These are phyloP conservation scores for Eimeria tenella DNA, from an alignment of 169 alveolate species.

Conservation along the genomic window DNA sequence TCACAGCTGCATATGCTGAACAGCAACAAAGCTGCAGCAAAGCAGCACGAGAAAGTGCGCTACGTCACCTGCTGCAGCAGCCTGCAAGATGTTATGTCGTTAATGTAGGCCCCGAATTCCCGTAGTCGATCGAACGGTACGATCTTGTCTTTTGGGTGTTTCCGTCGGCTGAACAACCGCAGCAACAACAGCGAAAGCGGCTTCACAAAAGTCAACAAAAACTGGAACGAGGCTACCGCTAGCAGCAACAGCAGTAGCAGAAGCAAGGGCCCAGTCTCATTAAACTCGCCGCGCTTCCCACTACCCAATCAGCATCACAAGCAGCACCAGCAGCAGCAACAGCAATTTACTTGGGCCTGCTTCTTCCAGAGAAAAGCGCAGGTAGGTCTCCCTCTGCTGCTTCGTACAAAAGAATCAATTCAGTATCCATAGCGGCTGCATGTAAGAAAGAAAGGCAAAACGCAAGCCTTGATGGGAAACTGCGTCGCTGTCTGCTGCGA, in stretches of 20 bases:
- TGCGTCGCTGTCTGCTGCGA: too few species aligned
- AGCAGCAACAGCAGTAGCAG: conserved; percentile 18
- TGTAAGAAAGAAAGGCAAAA: not conserved
- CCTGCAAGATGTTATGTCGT: conserved; percentile 43
- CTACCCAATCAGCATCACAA: not conserved
- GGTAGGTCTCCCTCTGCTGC: conserved; percentile 45
- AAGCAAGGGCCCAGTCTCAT: not conserved
- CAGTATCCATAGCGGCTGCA: conserved; percentile 30
- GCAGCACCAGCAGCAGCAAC: conserved; percentile 24
- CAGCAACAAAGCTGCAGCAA: not conserved
- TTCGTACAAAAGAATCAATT: conserved; percentile 13
- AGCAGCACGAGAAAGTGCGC: not conserved
- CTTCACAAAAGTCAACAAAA: not conserved
- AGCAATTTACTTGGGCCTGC: conserved; percentile 38
- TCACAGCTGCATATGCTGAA: not conserved
- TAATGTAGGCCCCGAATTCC: conserved; percentile 31
- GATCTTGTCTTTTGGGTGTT: conserved; percentile 42
- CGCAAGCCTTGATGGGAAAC: not conserved
- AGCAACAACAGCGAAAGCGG: not conserved
- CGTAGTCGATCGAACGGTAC: not conserved
- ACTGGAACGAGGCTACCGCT: not conserved
- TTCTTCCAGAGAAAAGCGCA: not conserved
- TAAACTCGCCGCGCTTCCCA: not conserved
- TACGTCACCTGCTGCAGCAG: not conserved
- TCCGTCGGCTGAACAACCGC: conserved; percentile 39